These are phyloP conservation scores for Hypholoma sublateritium DNA, from an alignment of 768 basidiomycete species.

Conservation along the genomic window DNA sequence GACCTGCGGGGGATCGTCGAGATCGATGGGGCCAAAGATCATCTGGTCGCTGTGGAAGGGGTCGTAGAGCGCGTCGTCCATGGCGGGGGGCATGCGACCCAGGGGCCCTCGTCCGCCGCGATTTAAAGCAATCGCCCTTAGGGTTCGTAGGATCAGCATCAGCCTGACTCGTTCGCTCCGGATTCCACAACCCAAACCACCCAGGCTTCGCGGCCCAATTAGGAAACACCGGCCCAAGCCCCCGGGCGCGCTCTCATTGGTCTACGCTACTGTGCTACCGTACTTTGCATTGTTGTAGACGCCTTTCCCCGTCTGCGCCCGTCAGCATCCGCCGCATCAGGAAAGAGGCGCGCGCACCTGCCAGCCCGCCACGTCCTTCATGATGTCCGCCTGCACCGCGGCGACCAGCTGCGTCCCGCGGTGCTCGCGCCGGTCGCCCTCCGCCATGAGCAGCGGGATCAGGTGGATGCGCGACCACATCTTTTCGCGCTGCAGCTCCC, in stretches of 20 bases:
- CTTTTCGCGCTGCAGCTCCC: conserved; percentile 91
- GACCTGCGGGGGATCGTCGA: conserved; percentile 45
- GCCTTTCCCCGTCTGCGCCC: conserved; percentile 73
- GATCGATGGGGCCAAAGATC: conserved; percentile 60
- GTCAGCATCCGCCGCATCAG: conserved; percentile 11
- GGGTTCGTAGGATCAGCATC: no score
- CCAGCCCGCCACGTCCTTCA: conserved; percentile 94
- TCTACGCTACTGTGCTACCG: conserved; percentile 12
- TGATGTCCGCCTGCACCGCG: conserved; percentile 83
- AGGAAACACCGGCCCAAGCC: conserved; percentile 16
- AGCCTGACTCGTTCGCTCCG: neutral
- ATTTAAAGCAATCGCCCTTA: neutral
- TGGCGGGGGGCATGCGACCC: neutral
- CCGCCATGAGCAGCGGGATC: conserved; percentile 88
- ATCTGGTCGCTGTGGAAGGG: conserved; percentile 44
- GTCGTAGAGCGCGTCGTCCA: conserved; percentile 9
- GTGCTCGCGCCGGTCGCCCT: conserved; percentile 89
- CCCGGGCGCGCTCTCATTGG: conserved; percentile 17
- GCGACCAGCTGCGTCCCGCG: conserved; percentile 76
- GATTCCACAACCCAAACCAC: conserved; percentile 17
- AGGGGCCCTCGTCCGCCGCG: neutral
- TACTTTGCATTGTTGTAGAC: conserved; percentile 83
- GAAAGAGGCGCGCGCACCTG: conserved; percentile 59
- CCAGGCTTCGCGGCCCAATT: conserved; percentile 13
- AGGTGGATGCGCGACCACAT: conserved; percentile 95